phyloP scores from a whole-genome alignment of 495 filamentous ascomycete genomes.

The Trichoderma virens region DNA sequence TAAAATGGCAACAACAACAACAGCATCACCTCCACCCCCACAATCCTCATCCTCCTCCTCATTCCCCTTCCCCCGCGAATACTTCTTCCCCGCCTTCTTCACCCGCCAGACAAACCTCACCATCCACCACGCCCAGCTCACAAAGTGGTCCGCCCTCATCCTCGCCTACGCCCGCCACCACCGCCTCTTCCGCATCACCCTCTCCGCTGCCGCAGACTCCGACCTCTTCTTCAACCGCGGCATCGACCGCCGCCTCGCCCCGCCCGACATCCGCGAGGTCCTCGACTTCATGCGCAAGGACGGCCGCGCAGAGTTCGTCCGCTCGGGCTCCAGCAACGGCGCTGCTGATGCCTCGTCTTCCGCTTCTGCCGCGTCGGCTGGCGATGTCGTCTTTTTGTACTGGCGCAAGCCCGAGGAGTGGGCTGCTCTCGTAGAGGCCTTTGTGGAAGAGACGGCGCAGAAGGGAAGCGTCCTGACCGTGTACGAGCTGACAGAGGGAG shows the following conservation, averaged over 20 bases:
- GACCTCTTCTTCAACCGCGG: conserved; percentile 46
- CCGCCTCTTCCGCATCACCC: conserved; percentile 60
- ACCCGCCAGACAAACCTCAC: conserved; percentile 68
- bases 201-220: conserved; percentile 32
- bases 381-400: conserved; percentile 35
- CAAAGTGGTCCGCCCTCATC: conserved; percentile 79
- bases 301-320: conserved; percentile 65
- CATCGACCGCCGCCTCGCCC: conserved; percentile 47
- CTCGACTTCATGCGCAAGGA: conserved; percentile 66
- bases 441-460: conserved; percentile 41
- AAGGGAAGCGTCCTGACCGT: conserved; percentile 40
- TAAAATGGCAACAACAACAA: background rate
- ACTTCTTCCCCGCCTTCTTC: conserved; percentile 70
- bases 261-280: conserved; percentile 57
- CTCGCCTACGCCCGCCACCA: conserved; percentile 75
- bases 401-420: conserved; percentile 45
- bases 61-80: conserved; percentile 44
- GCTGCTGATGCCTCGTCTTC: conserved; percentile 22
- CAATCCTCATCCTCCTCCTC: background rate
- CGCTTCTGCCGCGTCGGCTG: background rate
- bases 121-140: conserved; percentile 68
- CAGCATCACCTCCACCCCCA: background rate
- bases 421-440: conserved; percentile 35
- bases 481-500: conserved; percentile 41
- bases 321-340: conserved; percentile 49